phyloP scores from a whole-genome alignment of 805 yeast species.

The Maudiozyma saulgeensis region DNA sequence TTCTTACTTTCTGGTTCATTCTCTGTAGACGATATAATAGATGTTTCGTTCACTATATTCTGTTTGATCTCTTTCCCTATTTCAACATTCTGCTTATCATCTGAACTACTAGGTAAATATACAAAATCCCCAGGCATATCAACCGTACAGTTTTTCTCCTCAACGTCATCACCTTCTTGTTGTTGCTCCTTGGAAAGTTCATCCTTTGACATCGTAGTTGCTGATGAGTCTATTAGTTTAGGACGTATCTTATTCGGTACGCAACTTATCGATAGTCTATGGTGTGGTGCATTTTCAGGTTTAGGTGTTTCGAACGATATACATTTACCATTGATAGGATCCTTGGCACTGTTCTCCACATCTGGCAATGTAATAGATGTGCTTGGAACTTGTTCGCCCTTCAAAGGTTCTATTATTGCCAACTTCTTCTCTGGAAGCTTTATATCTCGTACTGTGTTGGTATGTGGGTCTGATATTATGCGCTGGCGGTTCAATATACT shows the following conservation, averaged over 20 bases:
- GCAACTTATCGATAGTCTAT: conserved; percentile 42
- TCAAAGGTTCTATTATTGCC: neutral
- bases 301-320: neutral
- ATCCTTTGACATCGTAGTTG: conserved; percentile 30
- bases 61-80: neutral
- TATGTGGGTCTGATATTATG: too few species aligned
- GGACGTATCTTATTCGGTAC: neutral
- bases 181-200: conserved; percentile 1
- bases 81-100: neutral
- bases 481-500: too few species aligned
- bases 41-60: conserved; percentile 15
- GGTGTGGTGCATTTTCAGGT: conserved; percentile 33
- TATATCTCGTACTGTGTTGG: too few species aligned
- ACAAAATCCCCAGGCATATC: conserved; percentile 31
- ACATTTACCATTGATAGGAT: neutral
- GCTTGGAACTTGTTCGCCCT: neutral
- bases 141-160: conserved; percentile 24
- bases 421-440: neutral
- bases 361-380: neutral
- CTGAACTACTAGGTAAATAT: conserved; percentile 11
- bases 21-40: neutral
- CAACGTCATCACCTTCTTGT: conserved; percentile 5
- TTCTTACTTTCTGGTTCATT: conserved; percentile 1
- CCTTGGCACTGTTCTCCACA: neutral
- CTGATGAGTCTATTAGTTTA: conserved; percentile 21